Conservation (phyloP, 192 early-diverging fungal species). For the Linnemannia zychae region DNA sequence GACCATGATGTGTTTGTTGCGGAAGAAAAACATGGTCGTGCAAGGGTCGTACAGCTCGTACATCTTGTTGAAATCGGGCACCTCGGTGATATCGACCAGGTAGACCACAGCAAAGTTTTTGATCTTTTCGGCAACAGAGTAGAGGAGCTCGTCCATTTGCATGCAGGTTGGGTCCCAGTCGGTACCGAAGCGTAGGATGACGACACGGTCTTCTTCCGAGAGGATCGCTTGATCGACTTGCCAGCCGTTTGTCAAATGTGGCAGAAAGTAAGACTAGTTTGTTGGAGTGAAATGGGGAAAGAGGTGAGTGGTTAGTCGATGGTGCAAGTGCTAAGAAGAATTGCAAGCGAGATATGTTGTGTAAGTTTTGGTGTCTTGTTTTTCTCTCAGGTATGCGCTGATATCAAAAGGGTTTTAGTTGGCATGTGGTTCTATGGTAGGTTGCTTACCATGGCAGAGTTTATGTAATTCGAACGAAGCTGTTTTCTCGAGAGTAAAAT, state of each 20-base stretch:
- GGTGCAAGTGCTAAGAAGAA: background rate
- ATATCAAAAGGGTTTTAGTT: too few species aligned
- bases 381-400: too few species aligned
- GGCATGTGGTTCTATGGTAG: too few species aligned
- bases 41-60: slow-evolving; percentile 99
- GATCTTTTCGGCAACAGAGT: slow-evolving; percentile 92
- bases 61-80: slow-evolving; percentile 96
- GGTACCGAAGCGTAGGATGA: slow-evolving; percentile 97
- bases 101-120: slow-evolving; percentile 99
- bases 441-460: too few species aligned
- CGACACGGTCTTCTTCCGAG: slow-evolving; percentile 97
- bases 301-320: background rate
- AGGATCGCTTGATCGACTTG: slow-evolving; percentile 99
- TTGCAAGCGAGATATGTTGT: background rate
- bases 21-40: slow-evolving; percentile 97
- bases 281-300: background rate
- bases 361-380: too few species aligned
- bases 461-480: too few species aligned
- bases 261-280: slow-evolving; percentile 68
- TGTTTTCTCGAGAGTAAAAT: too few species aligned
- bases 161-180: slow-evolving; percentile 98
- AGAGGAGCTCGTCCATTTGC: slow-evolving; percentile 98
- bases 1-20: slow-evolving; percentile 99
- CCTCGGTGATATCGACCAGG: slow-evolving; percentile 94
- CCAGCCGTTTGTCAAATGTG: slow-evolving; percentile 85